Conservation (phyloP, 106 monocot genomes). For the Acorus gramineus region DNA sequence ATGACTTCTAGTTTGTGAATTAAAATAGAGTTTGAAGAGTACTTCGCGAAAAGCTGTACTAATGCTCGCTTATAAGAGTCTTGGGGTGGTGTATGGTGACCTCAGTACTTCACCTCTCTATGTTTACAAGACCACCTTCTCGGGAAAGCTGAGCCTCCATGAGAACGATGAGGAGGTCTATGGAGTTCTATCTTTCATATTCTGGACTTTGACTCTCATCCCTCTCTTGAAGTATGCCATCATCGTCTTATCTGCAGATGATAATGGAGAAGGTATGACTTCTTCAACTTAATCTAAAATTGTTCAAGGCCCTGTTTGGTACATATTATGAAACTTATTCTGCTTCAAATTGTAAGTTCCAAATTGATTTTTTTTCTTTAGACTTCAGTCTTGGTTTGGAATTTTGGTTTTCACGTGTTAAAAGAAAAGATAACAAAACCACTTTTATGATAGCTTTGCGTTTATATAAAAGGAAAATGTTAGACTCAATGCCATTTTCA, state of each 20-base stretch:
- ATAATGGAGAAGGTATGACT: slow-evolving; percentile 67
- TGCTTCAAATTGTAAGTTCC: no score
- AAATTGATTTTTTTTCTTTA: no score
- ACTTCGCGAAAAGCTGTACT: slow-evolving; percentile 33
- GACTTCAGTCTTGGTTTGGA: no score
- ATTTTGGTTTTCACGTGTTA: no score
- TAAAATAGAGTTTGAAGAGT: slow-evolving; percentile 24
- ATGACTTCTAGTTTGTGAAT: no score
- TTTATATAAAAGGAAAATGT: no score
- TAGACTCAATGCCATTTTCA: no score
- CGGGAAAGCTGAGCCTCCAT: slow-evolving; percentile 53
- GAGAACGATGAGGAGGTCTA: slow-evolving; percentile 67
- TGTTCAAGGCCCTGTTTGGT: no score
- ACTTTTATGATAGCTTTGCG: no score
- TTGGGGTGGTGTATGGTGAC: slow-evolving; percentile 80
- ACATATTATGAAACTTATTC: no score
- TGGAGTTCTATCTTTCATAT: slow-evolving; percentile 72
- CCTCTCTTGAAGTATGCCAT: slow-evolving; percentile 66
- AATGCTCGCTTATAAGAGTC: slow-evolving; percentile 71
- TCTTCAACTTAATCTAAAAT: neutral
- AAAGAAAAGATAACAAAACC: no score
- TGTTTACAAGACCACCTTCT: slow-evolving; percentile 75
- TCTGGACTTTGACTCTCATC: slow-evolving; percentile 71
- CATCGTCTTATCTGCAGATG: slow-evolving; percentile 60
- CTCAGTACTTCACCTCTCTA: slow-evolving; percentile 77